Evolutionary conservation across 805 yeast species (phyloP).

Genomic region (Kuraishia ogatae): DNA sequence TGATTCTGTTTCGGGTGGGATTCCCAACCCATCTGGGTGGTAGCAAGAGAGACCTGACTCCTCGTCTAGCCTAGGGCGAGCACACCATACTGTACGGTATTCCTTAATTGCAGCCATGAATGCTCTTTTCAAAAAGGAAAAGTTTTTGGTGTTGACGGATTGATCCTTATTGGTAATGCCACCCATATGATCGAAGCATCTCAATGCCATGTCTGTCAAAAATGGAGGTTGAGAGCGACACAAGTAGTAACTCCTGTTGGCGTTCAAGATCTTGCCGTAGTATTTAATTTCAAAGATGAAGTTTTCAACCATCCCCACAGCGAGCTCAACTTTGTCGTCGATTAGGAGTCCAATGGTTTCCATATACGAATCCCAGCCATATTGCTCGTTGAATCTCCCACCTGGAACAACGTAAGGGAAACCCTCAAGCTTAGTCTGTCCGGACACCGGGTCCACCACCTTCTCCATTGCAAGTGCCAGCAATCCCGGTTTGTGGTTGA

Average conservation of each 20-base stretch:
- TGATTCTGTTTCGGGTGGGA: conserved; percentile 94
- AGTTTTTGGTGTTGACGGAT: conserved; percentile 35
- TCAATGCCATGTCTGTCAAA: conserved; percentile 82
- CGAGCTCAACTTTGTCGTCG: conserved; percentile 58
- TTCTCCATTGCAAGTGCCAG: conserved; percentile 68
- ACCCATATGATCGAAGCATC: conserved; percentile 49
- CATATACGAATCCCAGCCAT: conserved; percentile 98
- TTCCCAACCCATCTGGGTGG: conserved; percentile 85
- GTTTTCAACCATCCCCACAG: conserved; percentile 87
- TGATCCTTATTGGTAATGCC: conserved; percentile 15
- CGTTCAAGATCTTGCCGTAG: conserved; percentile 90
- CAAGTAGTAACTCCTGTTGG: conserved; percentile 85
- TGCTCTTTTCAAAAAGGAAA: conserved; percentile 58
- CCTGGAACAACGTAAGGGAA: conserved; percentile 95
- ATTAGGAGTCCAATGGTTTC: conserved; percentile 74
- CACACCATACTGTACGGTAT: conserved; percentile 73
- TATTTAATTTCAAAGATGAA: conserved; percentile 83
- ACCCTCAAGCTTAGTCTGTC: conserved; percentile 45
- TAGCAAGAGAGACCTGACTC: conserved; percentile 79
- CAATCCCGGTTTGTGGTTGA: conserved; percentile 79
- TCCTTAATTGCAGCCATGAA: conserved; percentile 78
- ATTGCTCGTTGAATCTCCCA: conserved; percentile 91
- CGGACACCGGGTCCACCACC: conserved; percentile 37
- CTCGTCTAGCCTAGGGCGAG: conserved; percentile 63
- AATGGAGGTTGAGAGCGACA: conserved; percentile 97